Percentiles rank a stretch among this genome's conserved stretches.
Conservation (phyloP, 305 asterid species). For the Solanum hybrid region DNA sequence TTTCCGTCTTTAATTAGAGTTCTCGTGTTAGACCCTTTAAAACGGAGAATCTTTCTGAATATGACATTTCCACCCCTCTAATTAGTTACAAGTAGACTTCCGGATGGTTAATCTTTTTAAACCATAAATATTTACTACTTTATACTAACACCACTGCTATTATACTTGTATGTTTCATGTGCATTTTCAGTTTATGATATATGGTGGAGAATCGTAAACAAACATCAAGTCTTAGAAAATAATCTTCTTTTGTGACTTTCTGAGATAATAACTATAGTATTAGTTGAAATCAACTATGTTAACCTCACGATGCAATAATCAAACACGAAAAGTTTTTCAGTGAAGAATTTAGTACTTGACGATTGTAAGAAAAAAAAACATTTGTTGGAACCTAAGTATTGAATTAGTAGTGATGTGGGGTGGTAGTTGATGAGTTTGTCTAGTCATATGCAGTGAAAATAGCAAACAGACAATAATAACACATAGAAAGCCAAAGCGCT, state of each 20-base stretch:
- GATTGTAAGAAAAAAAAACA: background rate
- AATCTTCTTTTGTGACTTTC: background rate
- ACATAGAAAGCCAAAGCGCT: slow-evolving; percentile 18
- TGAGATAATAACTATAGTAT: background rate
- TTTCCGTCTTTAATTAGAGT: background rate
- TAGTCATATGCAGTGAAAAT: slow-evolving; percentile 12
- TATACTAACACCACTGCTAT: background rate
- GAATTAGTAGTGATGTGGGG: background rate
- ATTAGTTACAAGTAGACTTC: background rate
- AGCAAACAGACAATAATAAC: slow-evolving; percentile 15
- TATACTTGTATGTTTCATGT: background rate
- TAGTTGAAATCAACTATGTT: background rate
- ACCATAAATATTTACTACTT: background rate
- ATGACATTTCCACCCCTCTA: background rate
- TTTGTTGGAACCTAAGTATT: background rate
- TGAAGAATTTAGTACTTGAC: background rate
- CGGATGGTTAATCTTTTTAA: background rate
- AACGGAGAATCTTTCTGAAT: background rate
- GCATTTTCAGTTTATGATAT: background rate
- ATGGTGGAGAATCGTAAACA: background rate
- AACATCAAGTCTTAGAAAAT: background rate
- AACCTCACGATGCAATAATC: background rate
- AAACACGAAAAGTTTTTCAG: background rate
- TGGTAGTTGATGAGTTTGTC: background rate
- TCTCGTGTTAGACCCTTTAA: background rate